Evolutionary conservation across 2,329 filamentous ascomycete species (phyloP).

Genomic region (Lachnellula hyalina): DNA sequence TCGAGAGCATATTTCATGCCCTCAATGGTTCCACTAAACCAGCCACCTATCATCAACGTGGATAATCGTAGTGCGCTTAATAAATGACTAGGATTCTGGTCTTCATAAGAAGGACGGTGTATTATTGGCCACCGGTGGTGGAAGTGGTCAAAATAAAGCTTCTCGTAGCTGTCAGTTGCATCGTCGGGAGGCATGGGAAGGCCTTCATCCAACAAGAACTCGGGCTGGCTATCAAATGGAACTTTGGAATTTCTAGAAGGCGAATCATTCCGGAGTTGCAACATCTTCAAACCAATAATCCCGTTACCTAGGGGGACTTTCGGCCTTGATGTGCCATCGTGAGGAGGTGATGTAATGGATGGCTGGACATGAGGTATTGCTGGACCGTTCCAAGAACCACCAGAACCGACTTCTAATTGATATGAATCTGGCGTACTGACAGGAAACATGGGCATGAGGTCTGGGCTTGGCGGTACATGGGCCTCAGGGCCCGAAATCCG

Average conservation of each 20-base stretch:
- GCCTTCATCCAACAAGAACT: neutral
- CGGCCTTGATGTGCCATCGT: neutral
- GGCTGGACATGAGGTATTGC: neutral
- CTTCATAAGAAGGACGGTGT: slow-evolving; percentile 34
- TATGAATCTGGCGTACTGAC: no score
- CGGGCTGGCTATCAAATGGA: neutral
- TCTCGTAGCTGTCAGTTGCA: slow-evolving; percentile 11
- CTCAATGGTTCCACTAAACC: slow-evolving; percentile 30
- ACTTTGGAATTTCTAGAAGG: neutral
- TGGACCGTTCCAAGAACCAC: neutral
- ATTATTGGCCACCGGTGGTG: slow-evolving; percentile 40
- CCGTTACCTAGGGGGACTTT: neutral
- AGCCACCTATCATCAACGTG: slow-evolving; percentile 37
- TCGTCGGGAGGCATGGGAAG: neutral
- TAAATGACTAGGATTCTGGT: slow-evolving; percentile 26
- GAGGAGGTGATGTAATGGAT: neutral
- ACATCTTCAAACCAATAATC: neutral
- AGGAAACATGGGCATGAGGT: no score
- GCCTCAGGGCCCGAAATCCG: no score
- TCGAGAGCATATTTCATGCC: slow-evolving; percentile 27
- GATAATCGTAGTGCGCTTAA: slow-evolving; percentile 27
- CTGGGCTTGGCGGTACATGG: no score
- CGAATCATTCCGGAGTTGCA: neutral
- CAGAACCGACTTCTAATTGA: no score
- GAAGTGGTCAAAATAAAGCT: slow-evolving; percentile 37